These are phyloP conservation scores for Licmophora abbreviata DNA, from an alignment of 108 stramenopile species.

Conservation along the genomic window DNA sequence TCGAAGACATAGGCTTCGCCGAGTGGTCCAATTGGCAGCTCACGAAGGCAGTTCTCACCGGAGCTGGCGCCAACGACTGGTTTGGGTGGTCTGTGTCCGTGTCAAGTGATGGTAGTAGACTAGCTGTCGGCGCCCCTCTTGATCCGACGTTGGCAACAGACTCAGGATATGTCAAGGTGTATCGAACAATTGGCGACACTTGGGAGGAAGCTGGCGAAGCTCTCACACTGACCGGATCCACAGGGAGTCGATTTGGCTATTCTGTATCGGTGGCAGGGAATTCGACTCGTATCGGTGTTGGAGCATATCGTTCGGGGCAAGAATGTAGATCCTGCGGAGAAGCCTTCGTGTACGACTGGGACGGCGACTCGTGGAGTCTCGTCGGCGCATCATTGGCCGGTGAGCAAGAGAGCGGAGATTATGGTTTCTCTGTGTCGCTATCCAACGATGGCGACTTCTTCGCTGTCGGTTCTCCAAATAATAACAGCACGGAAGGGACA, in stretches of 20 bases:
- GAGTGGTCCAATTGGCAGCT: slow-evolving; percentile 8
- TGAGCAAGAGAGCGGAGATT: slow-evolving; percentile 21
- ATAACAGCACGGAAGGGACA: neutral
- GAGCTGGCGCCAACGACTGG: slow-evolving; percentile 11
- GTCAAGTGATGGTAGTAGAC: slow-evolving; percentile 12
- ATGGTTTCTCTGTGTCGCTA: slow-evolving; percentile 33
- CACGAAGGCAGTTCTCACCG: slow-evolving; percentile 12
- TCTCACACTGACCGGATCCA: neutral
- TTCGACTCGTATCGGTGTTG: slow-evolving; percentile 19
- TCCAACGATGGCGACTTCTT: slow-evolving; percentile 25
- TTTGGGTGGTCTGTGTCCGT: slow-evolving; percentile 31
- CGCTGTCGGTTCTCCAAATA: slow-evolving; percentile 30
- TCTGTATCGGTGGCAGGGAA: slow-evolving; percentile 20
- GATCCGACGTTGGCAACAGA: neutral
- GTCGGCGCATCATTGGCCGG: slow-evolving; percentile 13
- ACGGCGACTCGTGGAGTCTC: neutral
- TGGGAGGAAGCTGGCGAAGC: neutral
- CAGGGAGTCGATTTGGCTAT: slow-evolving; percentile 13
- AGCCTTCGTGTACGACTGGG: neutral
- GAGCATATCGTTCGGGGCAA: neutral
- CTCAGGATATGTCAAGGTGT: slow-evolving; percentile 29
- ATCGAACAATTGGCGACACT: neutral
- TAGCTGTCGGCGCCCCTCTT: slow-evolving; percentile 35
- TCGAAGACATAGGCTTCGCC: slow-evolving; percentile 2
- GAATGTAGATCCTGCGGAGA: neutral